Percentiles rank a stretch among this genome's conserved stretches.
These are phyloP conservation scores for Nicotiana sylvestris DNA, from an alignment of 257 asterid genomes.

Conservation along the genomic window DNA sequence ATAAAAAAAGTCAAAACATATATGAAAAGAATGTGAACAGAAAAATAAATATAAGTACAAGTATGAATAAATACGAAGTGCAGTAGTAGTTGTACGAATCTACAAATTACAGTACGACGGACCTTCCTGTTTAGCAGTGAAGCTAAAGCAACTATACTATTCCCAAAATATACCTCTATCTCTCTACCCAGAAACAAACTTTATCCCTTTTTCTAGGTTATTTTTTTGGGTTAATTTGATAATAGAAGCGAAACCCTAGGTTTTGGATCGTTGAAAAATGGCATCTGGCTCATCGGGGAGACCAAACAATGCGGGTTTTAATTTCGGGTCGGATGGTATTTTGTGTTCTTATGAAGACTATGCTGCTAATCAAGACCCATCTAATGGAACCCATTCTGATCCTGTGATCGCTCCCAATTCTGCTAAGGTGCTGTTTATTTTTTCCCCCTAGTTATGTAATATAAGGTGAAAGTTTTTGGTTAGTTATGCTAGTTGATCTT, in stretches of 20 bases:
- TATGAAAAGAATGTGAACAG: neutral
- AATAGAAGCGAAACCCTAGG: constrained; percentile 1
- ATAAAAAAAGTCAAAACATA: neutral
- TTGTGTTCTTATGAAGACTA: constrained; percentile 78
- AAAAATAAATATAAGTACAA: neutral
- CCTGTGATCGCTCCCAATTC: constrained; percentile 38
- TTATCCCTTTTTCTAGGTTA: too few relatives aligned
- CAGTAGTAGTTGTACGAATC: neutral
- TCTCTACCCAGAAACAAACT: neutral
- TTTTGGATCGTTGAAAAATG: constrained; percentile 31
- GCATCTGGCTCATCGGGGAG: constrained; percentile 81
- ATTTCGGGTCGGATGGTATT: constrained; percentile 73
- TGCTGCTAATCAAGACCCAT: constrained; percentile 49
- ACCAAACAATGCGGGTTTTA: constrained; percentile 43
- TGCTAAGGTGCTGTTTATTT: constrained; percentile 25
- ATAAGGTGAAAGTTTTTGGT: neutral
- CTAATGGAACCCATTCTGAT: constrained; percentile 60
- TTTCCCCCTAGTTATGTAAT: too few relatives aligned
- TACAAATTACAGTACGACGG: neutral
- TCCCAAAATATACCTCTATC: neutral
- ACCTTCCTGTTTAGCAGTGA: neutral
- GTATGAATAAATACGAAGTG: neutral
- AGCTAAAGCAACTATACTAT: neutral
- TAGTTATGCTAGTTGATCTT: neutral
- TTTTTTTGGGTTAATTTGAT: neutral